Evolutionary conservation across 345 rosid genomes (phyloP).

Genomic region (Geranium rotundifolium): DNA sequence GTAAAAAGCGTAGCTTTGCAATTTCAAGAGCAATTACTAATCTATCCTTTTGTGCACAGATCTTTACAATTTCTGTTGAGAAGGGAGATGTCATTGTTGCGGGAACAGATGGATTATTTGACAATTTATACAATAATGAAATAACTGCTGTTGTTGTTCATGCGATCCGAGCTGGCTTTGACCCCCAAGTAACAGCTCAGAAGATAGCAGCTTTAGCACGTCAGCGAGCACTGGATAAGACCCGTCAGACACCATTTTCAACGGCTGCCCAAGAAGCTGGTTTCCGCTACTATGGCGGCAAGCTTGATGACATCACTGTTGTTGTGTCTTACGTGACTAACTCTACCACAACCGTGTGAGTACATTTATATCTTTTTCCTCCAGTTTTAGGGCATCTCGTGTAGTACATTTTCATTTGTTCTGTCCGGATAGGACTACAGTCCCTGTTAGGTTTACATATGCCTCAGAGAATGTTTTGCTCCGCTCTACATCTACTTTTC

Average conservation of each 20-base stretch:
- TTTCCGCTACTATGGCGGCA: conserved; percentile 80
- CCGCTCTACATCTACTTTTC: conserved; percentile 3
- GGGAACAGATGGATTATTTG: conserved; percentile 93
- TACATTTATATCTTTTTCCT: conserved; percentile 2
- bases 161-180: conserved; percentile 55
- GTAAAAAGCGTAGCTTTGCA: too few relatives aligned
- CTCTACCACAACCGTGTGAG: conserved; percentile 1
- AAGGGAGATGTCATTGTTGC: conserved; percentile 80
- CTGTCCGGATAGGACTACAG: background rate
- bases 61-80: conserved; percentile 58
- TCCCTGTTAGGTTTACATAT: background rate
- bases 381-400: too few relatives aligned
- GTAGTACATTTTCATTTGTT: background rate
- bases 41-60: conserved; percentile 22
- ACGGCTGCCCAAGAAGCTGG: conserved; percentile 92
- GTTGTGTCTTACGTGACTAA: conserved; percentile 62
- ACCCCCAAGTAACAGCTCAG: conserved; percentile 61
- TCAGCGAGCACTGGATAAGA: conserved; percentile 55
- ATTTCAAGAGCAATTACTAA: background rate
- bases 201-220: conserved; percentile 87
- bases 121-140: conserved; percentile 79
- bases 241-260: conserved; percentile 81
- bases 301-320: conserved; percentile 90
- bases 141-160: conserved; percentile 69
- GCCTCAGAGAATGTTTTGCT: background rate